Conservation (phyloP, 2,329 filamentous ascomycete species). For the Cytospora piceae region DNA sequence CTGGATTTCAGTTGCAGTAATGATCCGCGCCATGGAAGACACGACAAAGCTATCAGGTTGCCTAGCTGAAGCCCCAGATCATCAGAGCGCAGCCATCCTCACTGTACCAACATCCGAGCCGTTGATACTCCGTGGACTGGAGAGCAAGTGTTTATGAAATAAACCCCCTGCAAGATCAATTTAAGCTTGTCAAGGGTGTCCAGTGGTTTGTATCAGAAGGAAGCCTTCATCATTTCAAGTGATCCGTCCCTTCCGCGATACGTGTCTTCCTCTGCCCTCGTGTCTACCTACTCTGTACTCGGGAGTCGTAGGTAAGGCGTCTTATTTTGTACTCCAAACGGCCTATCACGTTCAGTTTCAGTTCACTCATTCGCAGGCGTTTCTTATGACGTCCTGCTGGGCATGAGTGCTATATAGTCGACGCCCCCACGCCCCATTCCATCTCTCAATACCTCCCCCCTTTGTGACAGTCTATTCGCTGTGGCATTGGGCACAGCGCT, state of each 20-base stretch:
- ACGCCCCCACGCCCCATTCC: not conserved
- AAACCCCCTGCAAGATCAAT: conserved; percentile 21
- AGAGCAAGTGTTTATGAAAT: not conserved
- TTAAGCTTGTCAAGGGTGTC: conserved; percentile 18
- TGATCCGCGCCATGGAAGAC: not conserved
- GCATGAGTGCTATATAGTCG: conserved; percentile 8
- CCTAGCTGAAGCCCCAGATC: not conserved
- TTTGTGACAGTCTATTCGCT: conserved; percentile 3
- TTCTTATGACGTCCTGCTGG: not conserved
- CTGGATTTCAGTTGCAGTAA: not conserved
- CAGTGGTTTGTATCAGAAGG: not conserved
- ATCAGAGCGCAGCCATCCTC: not conserved
- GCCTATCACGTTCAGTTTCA: not conserved
- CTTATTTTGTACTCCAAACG: not conserved
- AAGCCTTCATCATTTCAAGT: conserved; percentile 12
- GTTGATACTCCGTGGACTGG: not conserved
- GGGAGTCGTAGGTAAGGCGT: not conserved
- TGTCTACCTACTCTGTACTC: not conserved
- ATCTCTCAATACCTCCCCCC: not conserved
- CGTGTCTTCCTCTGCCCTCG: conserved; percentile 1
- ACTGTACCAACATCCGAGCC: conserved; percentile 18
- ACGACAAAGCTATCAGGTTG: not conserved
- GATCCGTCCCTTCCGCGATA: not conserved
- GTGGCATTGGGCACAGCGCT: not conserved
- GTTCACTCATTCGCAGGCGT: not conserved